Conservation (phyloP, 495 filamentous ascomycete genomes). For the Aspergillus indologenus region DNA sequence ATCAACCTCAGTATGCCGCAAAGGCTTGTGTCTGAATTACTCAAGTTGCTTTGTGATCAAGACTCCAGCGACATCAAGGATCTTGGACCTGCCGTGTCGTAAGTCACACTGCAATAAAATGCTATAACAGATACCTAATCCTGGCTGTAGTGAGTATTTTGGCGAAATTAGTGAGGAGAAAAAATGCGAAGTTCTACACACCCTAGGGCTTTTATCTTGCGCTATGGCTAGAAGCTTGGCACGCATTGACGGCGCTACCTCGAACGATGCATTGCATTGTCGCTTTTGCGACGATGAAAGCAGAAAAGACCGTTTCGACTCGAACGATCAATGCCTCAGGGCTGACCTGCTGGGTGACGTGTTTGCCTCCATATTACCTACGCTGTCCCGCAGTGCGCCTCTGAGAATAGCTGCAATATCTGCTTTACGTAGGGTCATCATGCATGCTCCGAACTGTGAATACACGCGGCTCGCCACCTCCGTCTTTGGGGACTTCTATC, state of each 20-base stretch:
- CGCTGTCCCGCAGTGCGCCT: conserved; percentile 56
- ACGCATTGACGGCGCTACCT: conserved; percentile 16
- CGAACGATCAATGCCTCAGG: conserved; percentile 22
- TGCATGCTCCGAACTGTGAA: conserved; percentile 54
- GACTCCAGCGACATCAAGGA: conserved; percentile 21
- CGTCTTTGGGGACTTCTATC: conserved; percentile 70
- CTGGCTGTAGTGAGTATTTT: conserved; percentile 24
- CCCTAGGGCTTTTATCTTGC: conserved; percentile 45
- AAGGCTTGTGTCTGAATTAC: conserved; percentile 20
- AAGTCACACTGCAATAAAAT: conserved; percentile 17
- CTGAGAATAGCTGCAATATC: conserved; percentile 71
- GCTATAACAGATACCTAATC: conserved; percentile 9
- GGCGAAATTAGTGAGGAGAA: conserved; percentile 24
- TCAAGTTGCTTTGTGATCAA: conserved; percentile 21
- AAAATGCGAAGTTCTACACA: conserved; percentile 32
- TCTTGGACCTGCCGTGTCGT: conserved; percentile 30
- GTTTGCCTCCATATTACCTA: conserved; percentile 54
- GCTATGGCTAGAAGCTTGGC: conserved; percentile 31
- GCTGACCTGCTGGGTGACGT: conserved; percentile 49
- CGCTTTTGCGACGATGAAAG: conserved; percentile 31
- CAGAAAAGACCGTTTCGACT: conserved; percentile 12
- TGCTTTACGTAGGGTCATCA: conserved; percentile 62
- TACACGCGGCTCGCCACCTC: conserved; percentile 66
- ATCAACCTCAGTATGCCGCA: conserved; percentile 14
- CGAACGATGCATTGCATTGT: conserved; percentile 33